Evolutionary conservation across 2,329 filamentous ascomycete genomes (phyloP).

Genomic region (Cladophialophora carrionii): DNA sequence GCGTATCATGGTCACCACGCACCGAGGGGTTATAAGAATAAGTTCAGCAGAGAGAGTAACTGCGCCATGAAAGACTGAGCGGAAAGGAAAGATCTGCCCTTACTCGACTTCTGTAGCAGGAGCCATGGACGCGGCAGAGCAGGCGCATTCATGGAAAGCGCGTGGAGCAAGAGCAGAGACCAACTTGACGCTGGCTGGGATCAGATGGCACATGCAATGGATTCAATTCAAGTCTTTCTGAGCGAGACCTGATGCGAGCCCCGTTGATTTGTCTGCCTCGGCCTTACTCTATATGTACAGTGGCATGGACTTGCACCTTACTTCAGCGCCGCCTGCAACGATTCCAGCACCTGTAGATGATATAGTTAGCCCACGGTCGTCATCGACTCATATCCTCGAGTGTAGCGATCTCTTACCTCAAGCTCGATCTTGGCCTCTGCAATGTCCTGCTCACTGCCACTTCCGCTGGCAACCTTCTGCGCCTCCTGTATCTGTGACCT

Average conservation of each 20-base stretch:
- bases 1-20: constrained; percentile 19
- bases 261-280: constrained; percentile 13
- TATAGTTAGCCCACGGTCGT: constrained; percentile 15
- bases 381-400: constrained; percentile 9
- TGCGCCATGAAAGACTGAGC: not conserved
- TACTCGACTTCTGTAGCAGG: not conserved
- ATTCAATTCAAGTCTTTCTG: not conserved
- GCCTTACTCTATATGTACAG: constrained; percentile 45
- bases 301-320: constrained; percentile 43
- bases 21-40: constrained; percentile 3
- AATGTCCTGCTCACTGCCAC: constrained; percentile 93
- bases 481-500: constrained; percentile 89
- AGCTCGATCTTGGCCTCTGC: constrained; percentile 99
- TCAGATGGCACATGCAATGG: constrained; percentile 4
- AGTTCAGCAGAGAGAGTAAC: not conserved
- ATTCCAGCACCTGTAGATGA: constrained; percentile 52
- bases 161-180: not conserved
- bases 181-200: not conserved
- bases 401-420: constrained; percentile 67
- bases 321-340: constrained; percentile 54
- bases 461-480: constrained; percentile 88
- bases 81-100: constrained; percentile 15
- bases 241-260: not conserved
- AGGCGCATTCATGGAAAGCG: not conserved
- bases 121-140: not conserved